Evolutionary conservation across 257 asterid genomes (phyloP).

Genomic region (Knoxia roxburghii): DNA sequence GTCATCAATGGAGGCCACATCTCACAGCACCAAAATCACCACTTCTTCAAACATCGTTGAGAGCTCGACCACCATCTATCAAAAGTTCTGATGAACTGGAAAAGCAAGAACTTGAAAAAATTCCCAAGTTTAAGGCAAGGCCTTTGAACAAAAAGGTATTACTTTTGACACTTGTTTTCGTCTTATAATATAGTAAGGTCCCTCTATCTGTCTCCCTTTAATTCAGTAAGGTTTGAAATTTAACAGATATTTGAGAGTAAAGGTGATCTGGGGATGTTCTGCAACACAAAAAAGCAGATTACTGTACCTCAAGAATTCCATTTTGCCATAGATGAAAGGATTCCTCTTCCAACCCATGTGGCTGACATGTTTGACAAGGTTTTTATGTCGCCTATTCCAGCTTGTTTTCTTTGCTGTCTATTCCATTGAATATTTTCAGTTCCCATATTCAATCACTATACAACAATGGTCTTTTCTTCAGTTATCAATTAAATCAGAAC

Average conservation of each 20-base stretch:
- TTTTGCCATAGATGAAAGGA: conserved; percentile 77
- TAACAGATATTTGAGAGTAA: conserved; percentile 82
- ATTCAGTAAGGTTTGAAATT: neutral
- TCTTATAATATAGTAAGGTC: neutral
- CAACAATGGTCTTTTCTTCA: conserved; percentile 21
- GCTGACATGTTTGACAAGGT: conserved; percentile 81
- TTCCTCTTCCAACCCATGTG: conserved; percentile 62
- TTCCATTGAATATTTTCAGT: neutral
- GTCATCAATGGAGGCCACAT: conserved; percentile 59
- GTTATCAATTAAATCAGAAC: conserved; percentile 77
- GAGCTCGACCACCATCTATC: conserved; percentile 77
- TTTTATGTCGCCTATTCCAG: neutral
- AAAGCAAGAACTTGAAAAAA: conserved; percentile 63
- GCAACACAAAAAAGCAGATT: conserved; percentile 68
- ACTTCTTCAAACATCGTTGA: conserved; percentile 59
- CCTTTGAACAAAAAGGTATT: conserved; percentile 83
- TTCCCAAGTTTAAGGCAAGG: conserved; percentile 85
- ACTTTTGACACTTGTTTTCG: neutral
- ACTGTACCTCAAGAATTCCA: conserved; percentile 85
- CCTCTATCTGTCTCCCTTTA: neutral
- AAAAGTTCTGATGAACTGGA: conserved; percentile 70
- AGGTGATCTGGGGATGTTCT: conserved; percentile 79
- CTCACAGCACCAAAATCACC: conserved; percentile 91
- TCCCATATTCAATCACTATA: neutral
- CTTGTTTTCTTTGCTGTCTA: neutral